These are phyloP conservation scores for Solanum etuberosum DNA, from an alignment of 257 asterid species.

Conservation along the genomic window DNA sequence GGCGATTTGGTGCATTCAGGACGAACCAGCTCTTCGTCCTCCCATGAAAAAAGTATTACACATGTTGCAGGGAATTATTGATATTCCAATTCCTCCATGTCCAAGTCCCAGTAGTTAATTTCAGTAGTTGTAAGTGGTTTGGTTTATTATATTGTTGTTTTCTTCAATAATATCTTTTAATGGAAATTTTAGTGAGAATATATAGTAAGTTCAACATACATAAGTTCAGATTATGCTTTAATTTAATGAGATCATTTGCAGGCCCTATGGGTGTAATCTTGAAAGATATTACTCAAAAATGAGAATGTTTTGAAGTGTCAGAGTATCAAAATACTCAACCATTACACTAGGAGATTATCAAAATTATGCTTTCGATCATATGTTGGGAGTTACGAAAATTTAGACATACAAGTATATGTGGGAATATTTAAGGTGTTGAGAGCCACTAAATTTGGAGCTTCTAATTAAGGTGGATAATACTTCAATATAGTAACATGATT, in stretches of 20 bases:
- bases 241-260: background rate
- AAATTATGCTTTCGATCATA: background rate
- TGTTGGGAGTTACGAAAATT: background rate
- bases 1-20: slow-evolving; percentile 18
- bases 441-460: background rate
- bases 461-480: background rate
- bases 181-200: background rate
- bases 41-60: slow-evolving; percentile 13
- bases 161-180: background rate
- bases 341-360: background rate
- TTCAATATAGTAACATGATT: background rate
- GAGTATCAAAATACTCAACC: background rate
- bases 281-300: background rate
- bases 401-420: background rate
- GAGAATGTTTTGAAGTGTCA: background rate
- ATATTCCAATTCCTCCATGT: slow-evolving; percentile 16
- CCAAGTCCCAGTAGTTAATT: background rate
- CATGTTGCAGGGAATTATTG: slow-evolving; percentile 14
- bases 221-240: background rate
- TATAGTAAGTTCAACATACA: background rate
- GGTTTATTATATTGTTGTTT: background rate
- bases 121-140: background rate
- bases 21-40: slow-evolving; percentile 9
- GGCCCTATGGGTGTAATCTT: background rate
- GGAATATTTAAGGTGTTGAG: background rate